A percentile compares a stretch with the other conserved stretches of the same genome.
phyloP scores from a whole-genome alignment of 2,329 filamentous ascomycete genomes.

The Alternaria dauci region DNA sequence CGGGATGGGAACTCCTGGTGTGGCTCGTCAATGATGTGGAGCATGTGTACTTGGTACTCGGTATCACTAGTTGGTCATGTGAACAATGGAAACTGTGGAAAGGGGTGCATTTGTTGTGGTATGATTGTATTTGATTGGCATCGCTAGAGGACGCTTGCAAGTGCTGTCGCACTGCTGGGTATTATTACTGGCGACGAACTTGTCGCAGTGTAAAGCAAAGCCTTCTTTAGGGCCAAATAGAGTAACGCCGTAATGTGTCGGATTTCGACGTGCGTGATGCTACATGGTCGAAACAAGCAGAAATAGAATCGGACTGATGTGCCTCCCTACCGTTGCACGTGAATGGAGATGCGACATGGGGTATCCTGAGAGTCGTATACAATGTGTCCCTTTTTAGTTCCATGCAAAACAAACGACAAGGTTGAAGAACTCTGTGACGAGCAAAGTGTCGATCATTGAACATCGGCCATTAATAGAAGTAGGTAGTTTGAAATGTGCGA shows the following conservation, averaged over 20 bases:
- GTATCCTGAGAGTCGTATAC: conserved; percentile 25
- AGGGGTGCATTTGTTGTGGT: neutral
- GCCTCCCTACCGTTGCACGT: conserved; percentile 1
- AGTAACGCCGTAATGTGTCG: conserved; percentile 15
- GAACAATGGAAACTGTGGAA: neutral
- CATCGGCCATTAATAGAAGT: conserved; percentile 28
- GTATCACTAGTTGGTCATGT: conserved; percentile 2
- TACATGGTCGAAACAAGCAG: neutral
- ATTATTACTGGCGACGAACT: conserved; percentile 17
- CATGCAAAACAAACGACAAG: conserved; percentile 17
- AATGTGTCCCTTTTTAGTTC: conserved; percentile 20
- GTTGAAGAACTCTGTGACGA: conserved; percentile 18
- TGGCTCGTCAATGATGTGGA: neutral
- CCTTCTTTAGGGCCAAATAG: neutral
- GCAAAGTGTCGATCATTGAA: conserved; percentile 18
- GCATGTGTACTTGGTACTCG: neutral
- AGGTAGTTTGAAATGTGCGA: conserved; percentile 20
- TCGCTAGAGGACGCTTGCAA: conserved; percentile 5
- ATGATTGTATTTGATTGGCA: conserved; percentile 7
- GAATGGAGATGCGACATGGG: conserved; percentile 21
- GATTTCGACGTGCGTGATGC: conserved; percentile 12
- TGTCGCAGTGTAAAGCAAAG: conserved; percentile 15
- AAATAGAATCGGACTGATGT: conserved; percentile 11
- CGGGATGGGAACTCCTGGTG: conserved; percentile 1
- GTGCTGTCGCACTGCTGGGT: conserved; percentile 22